Evolutionary conservation across 768 basidiomycete species (phyloP), one percentile per base, ranked within the genome.

Genomic region (Aureoboletus auriporus): DNA sequence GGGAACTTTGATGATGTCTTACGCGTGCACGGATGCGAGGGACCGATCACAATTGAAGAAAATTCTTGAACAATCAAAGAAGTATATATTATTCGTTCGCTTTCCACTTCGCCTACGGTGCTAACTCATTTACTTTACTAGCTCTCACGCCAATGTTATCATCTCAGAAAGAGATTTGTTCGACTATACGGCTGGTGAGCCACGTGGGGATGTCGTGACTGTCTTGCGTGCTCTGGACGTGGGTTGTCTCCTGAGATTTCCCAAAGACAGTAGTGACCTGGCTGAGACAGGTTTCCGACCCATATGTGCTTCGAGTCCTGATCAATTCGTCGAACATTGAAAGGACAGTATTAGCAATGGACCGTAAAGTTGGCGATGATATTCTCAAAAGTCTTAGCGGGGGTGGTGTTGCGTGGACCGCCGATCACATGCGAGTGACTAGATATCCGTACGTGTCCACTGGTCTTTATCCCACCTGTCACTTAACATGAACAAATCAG

Each of bases 171-270:
- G 75, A 34, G 92, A 94, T 58, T 55, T 89, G 35, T 97, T 96
- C 62, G 90, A 96, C 60, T 94, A 79, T 57, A 73, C 74, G 33
- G 50, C 56, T 1, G 93, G 93, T 26, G 92, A 95, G 60, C 84
- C 87, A 10, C 75, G 78, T 2, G 60, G 61, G 16, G 50, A 76
- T 17, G 75, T 84, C 44, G 70, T 81, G 4, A 97, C 94, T 6
- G 78, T 94, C 23, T 73, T 95, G 23, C 84, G 92, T 23, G 86
- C 85, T 14, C 76, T 97, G 8, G 82, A 87, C 26, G 95, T 93
- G 53, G 8, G 79, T 35, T 39, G 17, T 46, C 5, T 11, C 8
- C 26, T 29, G 40, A 16, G 17, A 38, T 41, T 8, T 5, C 31
- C 12, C 43, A n/a, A 14, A 9, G 47, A 35, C 27, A 8, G 7